Base-by-base conservation (phyloP, 352 stramenopile genomes). In the Globisporangium middletonii region DNA sequence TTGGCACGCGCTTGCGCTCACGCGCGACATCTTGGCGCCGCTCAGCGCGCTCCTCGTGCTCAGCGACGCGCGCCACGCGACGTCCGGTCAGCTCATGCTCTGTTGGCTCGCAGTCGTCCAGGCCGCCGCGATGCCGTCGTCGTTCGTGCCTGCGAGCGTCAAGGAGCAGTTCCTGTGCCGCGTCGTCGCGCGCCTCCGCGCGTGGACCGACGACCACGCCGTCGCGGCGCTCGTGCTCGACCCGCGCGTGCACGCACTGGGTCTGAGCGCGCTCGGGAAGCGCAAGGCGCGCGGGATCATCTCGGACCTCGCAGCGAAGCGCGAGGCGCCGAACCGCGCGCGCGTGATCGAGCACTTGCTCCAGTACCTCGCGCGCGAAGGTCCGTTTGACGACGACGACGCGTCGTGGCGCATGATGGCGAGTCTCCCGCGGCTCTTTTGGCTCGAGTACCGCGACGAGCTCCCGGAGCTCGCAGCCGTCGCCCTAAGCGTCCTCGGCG, bases 391-490 rank as follows among this genome's bases (percentile, higher is more conserved):
- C 45, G 71, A 80, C 42, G 61, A 69, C 15, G 60, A 64, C 19
- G 33, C 33, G 33, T 76, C 71, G 27, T 80, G 68, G 71, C 37
- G 57, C 19, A 73, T 72, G 60, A 75, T 80, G 68, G 63, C 61
- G 41, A 63, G 55, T 19, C 67, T 76, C 30, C 71, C 71, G 6
- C 50, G 71, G n/a, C 59, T 80, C 6, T 80, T 80, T 44, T 80
- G 71, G 71, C 58, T 77, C 12, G 71, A 80, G 50, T 80, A 67
- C 50, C 47, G 57, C 15, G 33, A 48, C 4, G 71, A 80, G 48
- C 59, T 60, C 16, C 63, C 59, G 0, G 71, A 73, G 43, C 57
- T 80, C 19, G 64, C 71, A 15, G 59, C 62, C 9, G 58, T 80
- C 4, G 71, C 71, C n/a, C 58, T 77, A 18, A 63, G 59, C 0